These are phyloP conservation scores for Claviceps sp. DNA, from an alignment of 2,329 filamentous ascomycete genomes.

Conservation along the genomic window DNA sequence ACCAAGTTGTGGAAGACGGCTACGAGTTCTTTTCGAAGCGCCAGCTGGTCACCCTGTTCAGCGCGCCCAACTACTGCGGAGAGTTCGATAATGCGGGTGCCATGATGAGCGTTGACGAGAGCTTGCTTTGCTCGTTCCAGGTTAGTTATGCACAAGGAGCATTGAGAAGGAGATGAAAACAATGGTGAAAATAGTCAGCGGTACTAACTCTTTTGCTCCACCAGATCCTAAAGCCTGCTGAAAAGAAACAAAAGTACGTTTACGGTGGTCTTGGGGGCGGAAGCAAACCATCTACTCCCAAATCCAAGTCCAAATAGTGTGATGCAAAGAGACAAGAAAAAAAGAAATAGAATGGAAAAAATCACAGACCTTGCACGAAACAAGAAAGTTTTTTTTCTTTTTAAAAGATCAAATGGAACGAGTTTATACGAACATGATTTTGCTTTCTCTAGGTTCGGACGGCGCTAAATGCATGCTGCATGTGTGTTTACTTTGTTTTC, in stretches of 20 bases:
- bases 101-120: constrained; percentile 99
- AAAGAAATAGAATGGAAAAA: constrained; percentile 1
- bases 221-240: constrained; percentile 99
- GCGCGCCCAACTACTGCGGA: constrained; percentile 96
- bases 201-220: not conserved
- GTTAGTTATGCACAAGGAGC: constrained; percentile 29
- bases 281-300: constrained; percentile 15
- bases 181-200: not conserved
- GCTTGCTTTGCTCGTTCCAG: constrained; percentile 97
- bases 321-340: not conserved
- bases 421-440: constrained; percentile 44
- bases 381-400: no score
- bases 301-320: constrained; percentile 11
- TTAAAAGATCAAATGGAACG: constrained; percentile 7
- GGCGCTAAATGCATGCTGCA: constrained; percentile 52
- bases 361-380: no score
- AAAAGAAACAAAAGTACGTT: constrained; percentile 99
- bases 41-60: constrained; percentile 93
- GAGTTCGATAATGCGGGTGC: constrained; percentile 99
- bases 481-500: not conserved
- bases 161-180: not conserved
- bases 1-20: constrained; percentile 96
- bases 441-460: constrained; percentile 85
- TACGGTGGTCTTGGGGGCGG: constrained; percentile 54
- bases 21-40: constrained; percentile 99